Percentiles rank a stretch among this genome's conserved stretches.
Evolutionary conservation across 805 yeast genomes (phyloP).

Genomic region (Saccharomycopsis fermentans): DNA sequence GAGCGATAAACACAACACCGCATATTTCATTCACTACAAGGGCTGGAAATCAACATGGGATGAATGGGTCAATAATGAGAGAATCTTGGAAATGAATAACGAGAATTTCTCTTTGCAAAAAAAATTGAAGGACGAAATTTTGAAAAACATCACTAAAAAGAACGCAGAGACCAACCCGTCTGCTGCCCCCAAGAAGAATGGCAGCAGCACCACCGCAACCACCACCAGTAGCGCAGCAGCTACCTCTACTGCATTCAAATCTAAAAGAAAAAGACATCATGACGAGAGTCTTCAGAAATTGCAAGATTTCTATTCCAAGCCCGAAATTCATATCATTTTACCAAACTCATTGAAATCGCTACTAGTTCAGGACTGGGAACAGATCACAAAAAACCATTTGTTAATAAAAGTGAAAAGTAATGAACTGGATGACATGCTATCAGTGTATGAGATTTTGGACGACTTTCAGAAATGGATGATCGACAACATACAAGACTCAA

Average conservation of each 20-base stretch:
- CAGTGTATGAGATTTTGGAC: conserved; percentile 43
- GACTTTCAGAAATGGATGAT: conserved; percentile 33
- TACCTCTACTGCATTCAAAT: background rate
- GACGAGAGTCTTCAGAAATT: conserved; percentile 25
- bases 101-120: conserved; percentile 59
- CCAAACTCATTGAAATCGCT: conserved; percentile 59
- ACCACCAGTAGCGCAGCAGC: background rate
- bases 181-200: background rate
- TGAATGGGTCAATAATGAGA: conserved; percentile 75
- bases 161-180: background rate
- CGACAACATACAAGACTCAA: conserved; percentile 19
- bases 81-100: conserved; percentile 59
- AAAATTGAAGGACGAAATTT: conserved; percentile 43
- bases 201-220: background rate
- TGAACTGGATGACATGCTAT: conserved; percentile 23
- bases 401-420: conserved; percentile 34
- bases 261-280: conserved; percentile 22
- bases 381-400: conserved; percentile 69
- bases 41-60: conserved; percentile 98
- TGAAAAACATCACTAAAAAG: conserved; percentile 18
- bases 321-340: conserved; percentile 43
- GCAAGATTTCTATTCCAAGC: conserved; percentile 21
- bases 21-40: conserved; percentile 74
- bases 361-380: conserved; percentile 91
- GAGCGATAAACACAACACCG: conserved; percentile 21